Evolutionary conservation across 169 alveolate species (phyloP), one percentile per base, ranked within the genome.

Genomic region (Cryptosporidium andersoni): DNA sequence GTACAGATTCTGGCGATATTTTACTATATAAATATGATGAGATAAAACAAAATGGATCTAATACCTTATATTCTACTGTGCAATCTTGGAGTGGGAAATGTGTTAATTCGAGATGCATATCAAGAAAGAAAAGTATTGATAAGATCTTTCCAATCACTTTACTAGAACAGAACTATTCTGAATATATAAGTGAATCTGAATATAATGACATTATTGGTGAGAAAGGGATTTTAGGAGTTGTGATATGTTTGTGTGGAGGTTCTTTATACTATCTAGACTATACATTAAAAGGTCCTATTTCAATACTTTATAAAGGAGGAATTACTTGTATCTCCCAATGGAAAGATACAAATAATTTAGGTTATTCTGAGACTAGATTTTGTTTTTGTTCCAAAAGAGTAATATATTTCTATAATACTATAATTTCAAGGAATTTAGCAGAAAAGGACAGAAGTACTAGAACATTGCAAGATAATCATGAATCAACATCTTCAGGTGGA

Each of bases 1-100:
- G 85, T 34, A 74, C 85, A 2, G 60, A 74, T 55, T 45, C 60
- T 14, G 85, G 85, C 1, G 85, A 74, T 74, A 74, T 74, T 7
- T 34, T 74, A 11, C 45, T 74, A 4, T 74, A 74, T 25, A 74
- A 34, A 5, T 74, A 74, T 74, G 67, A 74, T 34, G 85, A 74
- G 55, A 25, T 58, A 9, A 62, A 56, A 34, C 2, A 36, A 14
- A 58, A 40, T 34, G 58, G 60, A 11, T 40, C 11, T 14, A 25
- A 58, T 9, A 51, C 53, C 14, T 37, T 74, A 3, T 16, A 9
- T 12, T 48, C 64, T 25, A 25, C 25, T 25, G 25, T 25, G 25
- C 25, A 25, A 25, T 0, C 25, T 25, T 25, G 25, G 25, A 74
- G 16, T 12, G 85, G 60, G 16, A 74, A 51, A 0, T 56, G 64